A percentile compares a stretch with the other conserved stretches of the same genome.
These are phyloP conservation scores for Tolypocladium guangdongense DNA, from an alignment of 2,329 filamentous ascomycete genomes.

Conservation along the genomic window DNA sequence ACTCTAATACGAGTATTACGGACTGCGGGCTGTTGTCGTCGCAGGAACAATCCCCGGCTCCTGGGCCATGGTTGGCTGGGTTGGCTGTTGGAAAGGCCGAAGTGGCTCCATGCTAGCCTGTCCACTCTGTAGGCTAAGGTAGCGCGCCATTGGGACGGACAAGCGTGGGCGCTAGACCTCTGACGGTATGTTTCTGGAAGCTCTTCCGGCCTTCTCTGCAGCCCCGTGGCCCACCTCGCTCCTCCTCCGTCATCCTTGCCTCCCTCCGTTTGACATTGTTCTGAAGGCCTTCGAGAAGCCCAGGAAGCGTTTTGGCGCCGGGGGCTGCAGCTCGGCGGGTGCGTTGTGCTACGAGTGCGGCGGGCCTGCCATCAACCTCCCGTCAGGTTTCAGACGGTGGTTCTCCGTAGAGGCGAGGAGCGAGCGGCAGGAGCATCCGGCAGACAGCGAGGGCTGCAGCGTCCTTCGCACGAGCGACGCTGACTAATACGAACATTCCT, in stretches of 20 bases:
- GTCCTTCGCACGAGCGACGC: background rate
- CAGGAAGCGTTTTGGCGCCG: background rate
- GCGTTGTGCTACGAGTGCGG: background rate
- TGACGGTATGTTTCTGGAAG: slow-evolving; percentile 25
- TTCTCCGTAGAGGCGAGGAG: background rate
- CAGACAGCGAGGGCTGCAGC: too few species aligned
- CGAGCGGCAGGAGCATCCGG: background rate
- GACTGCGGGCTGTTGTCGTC: too few species aligned
- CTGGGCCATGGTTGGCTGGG: slow-evolving; percentile 14
- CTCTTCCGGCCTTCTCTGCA: slow-evolving; percentile 8
- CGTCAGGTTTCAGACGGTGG: background rate
- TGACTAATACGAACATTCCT: too few species aligned
- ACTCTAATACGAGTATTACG: too few species aligned
- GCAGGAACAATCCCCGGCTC: background rate
- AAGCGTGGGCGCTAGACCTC: slow-evolving; percentile 12
- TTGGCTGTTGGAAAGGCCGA: slow-evolving; percentile 11
- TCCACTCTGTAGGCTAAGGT: slow-evolving; percentile 5
- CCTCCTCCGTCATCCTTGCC: background rate
- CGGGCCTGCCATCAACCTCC: background rate
- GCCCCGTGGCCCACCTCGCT: slow-evolving; percentile 1
- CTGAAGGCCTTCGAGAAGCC: background rate
- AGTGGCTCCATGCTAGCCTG: slow-evolving; percentile 5
- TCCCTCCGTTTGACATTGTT: background rate
- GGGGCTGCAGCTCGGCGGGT: background rate
- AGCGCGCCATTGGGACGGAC: slow-evolving; percentile 8